Conservation (phyloP, 257 asterid genomes). For the Thymus mandschuricus region DNA sequence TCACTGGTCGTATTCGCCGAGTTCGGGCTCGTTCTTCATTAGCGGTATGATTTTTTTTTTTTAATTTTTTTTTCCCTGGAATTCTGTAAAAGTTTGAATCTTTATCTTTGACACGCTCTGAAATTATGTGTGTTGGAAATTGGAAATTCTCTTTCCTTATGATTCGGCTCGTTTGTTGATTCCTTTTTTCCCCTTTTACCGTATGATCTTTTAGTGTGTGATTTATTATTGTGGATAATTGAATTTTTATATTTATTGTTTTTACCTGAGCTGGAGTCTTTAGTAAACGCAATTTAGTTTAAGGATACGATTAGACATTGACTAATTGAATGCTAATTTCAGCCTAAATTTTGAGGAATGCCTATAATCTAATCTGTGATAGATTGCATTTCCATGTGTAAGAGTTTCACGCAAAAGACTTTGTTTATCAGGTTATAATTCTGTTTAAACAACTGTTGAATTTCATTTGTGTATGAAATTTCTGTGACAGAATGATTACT, state of each 20-base stretch:
- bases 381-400: slow-evolving; percentile 26
- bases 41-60: slow-evolving; percentile 11
- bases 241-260: neutral
- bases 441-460: neutral
- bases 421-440: neutral
- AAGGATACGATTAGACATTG: slow-evolving; percentile 14
- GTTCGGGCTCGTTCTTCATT: slow-evolving; percentile 25
- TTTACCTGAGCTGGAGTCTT: slow-evolving; percentile 8
- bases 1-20: slow-evolving; percentile 34
- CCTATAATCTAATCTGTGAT: neutral
- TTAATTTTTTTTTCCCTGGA: neutral
- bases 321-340: slow-evolving; percentile 15
- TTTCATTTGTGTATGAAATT: slow-evolving; percentile 7
- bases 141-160: neutral
- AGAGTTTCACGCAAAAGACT: slow-evolving; percentile 2
- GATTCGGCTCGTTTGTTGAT: neutral
- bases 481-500: slow-evolving; percentile 51
- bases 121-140: slow-evolving; percentile 18
- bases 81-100: slow-evolving; percentile 4
- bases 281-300: slow-evolving; percentile 12
- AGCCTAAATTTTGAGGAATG: neutral
- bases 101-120: slow-evolving; percentile 5
- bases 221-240: neutral
- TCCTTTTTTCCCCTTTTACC: neutral
- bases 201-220: slow-evolving; percentile 16